A percentile compares a stretch with the other conserved stretches of the same genome.
phyloP scores from a whole-genome alignment of 78 protist species.

The Polysphondylium violaceum region DNA sequence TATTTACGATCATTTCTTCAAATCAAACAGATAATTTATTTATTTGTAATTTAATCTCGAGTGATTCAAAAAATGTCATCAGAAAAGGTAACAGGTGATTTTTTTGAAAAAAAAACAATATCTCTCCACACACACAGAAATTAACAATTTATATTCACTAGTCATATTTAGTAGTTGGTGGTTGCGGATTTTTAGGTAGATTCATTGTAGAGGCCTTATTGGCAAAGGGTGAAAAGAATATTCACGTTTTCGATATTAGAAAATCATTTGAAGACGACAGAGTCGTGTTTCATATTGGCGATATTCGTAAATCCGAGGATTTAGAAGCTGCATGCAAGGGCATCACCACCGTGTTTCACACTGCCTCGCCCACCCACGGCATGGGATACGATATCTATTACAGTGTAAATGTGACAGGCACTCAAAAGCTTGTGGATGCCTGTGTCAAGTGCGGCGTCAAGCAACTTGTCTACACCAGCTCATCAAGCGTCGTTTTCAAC shows the following conservation, averaged over 20 bases:
- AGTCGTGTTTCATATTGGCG: constrained; percentile 71
- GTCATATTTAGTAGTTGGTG: constrained; percentile 75
- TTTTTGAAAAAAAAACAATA: too few relatives aligned
- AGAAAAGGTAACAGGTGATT: too few relatives aligned
- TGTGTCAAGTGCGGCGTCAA: constrained; percentile 2
- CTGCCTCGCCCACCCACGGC: constrained; percentile 82
- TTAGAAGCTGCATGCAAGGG: constrained; percentile 52
- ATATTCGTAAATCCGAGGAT: constrained; percentile 63
- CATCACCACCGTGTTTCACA: constrained; percentile 74
- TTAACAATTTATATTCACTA: background rate
- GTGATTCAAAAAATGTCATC: too few relatives aligned
- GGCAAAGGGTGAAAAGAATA: constrained; percentile 37
- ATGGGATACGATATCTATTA: constrained; percentile 76
- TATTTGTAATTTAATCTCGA: too few relatives aligned
- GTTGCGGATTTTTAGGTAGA: constrained; percentile 81
- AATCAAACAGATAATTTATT: too few relatives aligned
- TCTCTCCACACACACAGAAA: background rate
- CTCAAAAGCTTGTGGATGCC: constrained; percentile 70
- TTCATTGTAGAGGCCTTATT: constrained; percentile 63
- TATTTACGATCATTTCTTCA: too few relatives aligned
- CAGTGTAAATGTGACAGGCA: constrained; percentile 76
- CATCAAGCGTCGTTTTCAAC: constrained; percentile 74
- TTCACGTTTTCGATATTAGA: constrained; percentile 77
- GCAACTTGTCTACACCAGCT: constrained; percentile 70
- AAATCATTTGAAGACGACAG: constrained; percentile 62